Evolutionary conservation across 805 yeast species (phyloP).

Genomic region (Ogataea ramenticola): DNA sequence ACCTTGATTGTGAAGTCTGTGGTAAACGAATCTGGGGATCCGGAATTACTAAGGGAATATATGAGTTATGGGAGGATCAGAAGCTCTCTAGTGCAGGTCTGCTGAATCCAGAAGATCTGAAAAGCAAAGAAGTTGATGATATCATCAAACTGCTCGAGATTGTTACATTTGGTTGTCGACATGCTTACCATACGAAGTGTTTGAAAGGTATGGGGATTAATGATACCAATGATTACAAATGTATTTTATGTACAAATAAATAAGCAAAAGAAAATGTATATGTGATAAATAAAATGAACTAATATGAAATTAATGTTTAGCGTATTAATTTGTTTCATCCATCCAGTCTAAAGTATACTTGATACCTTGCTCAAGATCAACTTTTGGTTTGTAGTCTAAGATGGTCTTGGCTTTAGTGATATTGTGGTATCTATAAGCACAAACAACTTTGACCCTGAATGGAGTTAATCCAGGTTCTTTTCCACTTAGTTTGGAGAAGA

Average conservation of each 20-base stretch:
- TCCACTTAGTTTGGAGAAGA: slow-evolving; percentile 59
- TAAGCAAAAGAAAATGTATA: neutral
- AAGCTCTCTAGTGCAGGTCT: slow-evolving; percentile 4
- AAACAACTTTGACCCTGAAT: slow-evolving; percentile 84
- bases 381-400: slow-evolving; percentile 76
- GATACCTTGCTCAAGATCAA: slow-evolving; percentile 74
- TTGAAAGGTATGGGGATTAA: slow-evolving; percentile 39
- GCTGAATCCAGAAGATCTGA: neutral
- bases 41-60: slow-evolving; percentile 40
- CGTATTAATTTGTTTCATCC: slow-evolving; percentile 49
- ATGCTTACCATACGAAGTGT: slow-evolving; percentile 57
- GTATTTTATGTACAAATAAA: slow-evolving; percentile 31
- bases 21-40: slow-evolving; percentile 70
- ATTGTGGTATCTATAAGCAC: slow-evolving; percentile 91
- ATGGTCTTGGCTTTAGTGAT: slow-evolving; percentile 76
- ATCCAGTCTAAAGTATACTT: slow-evolving; percentile 78
- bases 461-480: slow-evolving; percentile 95
- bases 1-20: slow-evolving; percentile 66
- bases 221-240: slow-evolving; percentile 16
- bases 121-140: slow-evolving; percentile 4
- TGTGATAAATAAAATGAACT: neutral
- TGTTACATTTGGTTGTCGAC: slow-evolving; percentile 56
- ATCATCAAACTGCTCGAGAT: slow-evolving; percentile 22
- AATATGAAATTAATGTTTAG: neutral
- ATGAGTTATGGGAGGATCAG: slow-evolving; percentile 50